These are phyloP conservation scores for Colletotrichum ledebouriae DNA, from an alignment of 2,329 filamentous ascomycete genomes.

Conservation along the genomic window DNA sequence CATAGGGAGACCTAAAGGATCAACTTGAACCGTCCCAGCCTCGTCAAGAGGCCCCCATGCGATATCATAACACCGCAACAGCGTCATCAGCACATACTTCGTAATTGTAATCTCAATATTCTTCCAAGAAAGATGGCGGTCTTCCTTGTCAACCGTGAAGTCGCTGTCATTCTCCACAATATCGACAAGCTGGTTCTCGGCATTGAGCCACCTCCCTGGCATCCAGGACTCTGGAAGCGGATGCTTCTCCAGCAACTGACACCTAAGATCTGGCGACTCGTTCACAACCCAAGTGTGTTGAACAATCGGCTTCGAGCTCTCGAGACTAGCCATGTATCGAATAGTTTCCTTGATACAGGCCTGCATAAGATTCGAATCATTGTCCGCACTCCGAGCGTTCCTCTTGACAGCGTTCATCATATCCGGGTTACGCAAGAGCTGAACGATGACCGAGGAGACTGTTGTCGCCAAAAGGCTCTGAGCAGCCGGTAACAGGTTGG, in stretches of 20 bases:
- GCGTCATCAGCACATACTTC: slow-evolving; percentile 30
- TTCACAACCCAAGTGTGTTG: slow-evolving; percentile 14
- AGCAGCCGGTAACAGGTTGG: slow-evolving; percentile 43
- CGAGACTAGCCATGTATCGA: slow-evolving; percentile 41
- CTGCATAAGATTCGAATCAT: slow-evolving; percentile 38
- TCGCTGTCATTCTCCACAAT: slow-evolving; percentile 14
- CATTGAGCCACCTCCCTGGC: slow-evolving; percentile 43
- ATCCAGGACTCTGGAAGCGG: slow-evolving; percentile 39
- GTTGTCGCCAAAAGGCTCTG: slow-evolving; percentile 41
- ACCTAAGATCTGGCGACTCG: not conserved
- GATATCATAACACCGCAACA: slow-evolving; percentile 43
- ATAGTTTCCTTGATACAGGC: slow-evolving; percentile 44
- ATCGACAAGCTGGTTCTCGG: slow-evolving; percentile 33
- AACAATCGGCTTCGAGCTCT: slow-evolving; percentile 23
- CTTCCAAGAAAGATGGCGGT: slow-evolving; percentile 18
- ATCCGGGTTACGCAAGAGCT: slow-evolving; percentile 43
- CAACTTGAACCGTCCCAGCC: slow-evolving; percentile 24
- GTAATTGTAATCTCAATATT: slow-evolving; percentile 41
- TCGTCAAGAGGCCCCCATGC: slow-evolving; percentile 33
- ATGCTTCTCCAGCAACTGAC: not conserved
- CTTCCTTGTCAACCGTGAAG: slow-evolving; percentile 25
- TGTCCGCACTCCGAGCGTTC: slow-evolving; percentile 37
- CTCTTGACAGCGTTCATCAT: slow-evolving; percentile 39
- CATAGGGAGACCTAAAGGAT: slow-evolving; percentile 41
- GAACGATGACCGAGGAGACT: slow-evolving; percentile 42